Percentiles rank a stretch among this genome's conserved stretches.
Evolutionary conservation across 2,329 filamentous ascomycete species (phyloP).

Genomic region (Fulvia fulva): DNA sequence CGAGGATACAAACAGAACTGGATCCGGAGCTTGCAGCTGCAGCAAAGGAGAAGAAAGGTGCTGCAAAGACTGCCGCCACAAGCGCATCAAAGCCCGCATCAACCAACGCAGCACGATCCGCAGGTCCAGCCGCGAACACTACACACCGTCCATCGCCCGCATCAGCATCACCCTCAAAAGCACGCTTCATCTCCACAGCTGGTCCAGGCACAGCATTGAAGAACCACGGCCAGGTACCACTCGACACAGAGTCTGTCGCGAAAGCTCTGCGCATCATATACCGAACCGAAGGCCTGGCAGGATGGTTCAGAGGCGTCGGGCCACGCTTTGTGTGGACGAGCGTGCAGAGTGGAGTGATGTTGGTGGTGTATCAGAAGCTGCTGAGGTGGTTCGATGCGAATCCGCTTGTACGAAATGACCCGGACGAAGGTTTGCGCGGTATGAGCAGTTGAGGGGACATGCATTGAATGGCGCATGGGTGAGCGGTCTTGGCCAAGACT

Average conservation of each 20-base stretch:
- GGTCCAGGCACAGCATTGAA: slow-evolving; percentile 80
- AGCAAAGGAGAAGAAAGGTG: slow-evolving; percentile 20
- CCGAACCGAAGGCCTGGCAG: slow-evolving; percentile 77
- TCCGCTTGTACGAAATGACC: slow-evolving; percentile 34
- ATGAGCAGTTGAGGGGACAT: neutral
- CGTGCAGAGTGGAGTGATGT: slow-evolving; percentile 93
- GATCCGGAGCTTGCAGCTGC: slow-evolving; percentile 47
- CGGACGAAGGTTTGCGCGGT: slow-evolving; percentile 23
- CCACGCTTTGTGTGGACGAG: slow-evolving; percentile 95
- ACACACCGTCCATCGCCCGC: slow-evolving; percentile 15
- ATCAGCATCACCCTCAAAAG: slow-evolving; percentile 1
- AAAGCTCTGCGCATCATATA: slow-evolving; percentile 85
- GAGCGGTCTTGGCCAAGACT: neutral
- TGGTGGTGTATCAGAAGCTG: slow-evolving; percentile 89
- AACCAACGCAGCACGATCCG: slow-evolving; percentile 4
- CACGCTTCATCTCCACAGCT: slow-evolving; percentile 72
- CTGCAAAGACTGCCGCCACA: neutral
- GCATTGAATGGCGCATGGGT: neutral
- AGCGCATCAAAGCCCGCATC: slow-evolving; percentile 1
- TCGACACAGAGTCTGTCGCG: slow-evolving; percentile 86
- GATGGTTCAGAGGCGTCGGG: slow-evolving; percentile 92
- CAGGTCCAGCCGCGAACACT: slow-evolving; percentile 10
- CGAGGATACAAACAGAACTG: slow-evolving; percentile 88
- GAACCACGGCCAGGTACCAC: slow-evolving; percentile 69
- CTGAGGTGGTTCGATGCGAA: slow-evolving; percentile 69